Evolutionary conservation across 1,284 basidiomycete genomes (phyloP), one percentile per base, ranked within the genome.

Genomic region (Phellopilus nigrolimitatus): DNA sequence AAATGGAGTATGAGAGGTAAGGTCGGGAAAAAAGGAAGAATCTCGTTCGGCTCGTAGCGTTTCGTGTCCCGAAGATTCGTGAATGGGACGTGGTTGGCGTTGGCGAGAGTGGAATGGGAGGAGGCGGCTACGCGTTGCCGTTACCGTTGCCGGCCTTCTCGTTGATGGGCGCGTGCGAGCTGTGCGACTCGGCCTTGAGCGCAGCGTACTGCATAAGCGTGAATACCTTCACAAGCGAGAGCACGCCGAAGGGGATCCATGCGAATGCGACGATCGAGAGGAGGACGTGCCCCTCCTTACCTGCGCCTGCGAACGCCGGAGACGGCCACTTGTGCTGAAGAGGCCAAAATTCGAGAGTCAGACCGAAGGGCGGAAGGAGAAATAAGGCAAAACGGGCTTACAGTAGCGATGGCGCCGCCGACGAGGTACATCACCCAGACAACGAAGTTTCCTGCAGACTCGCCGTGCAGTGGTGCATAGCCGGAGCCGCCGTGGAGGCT

Each of bases 381-480:
- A n/a, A n/a, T n/a, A n/a, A n/a, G n/a, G n/a, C n/a, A n/a, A 36
- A 30, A 43, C 9, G 43, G 17, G 15, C 43, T 5, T 50, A 54
- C 53, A 15, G 53, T 57, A 8, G 46, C 38, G 27, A 57, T 53
- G 12, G 56, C 56, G 15, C 33, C 47, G 17, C 45, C 55, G 24
- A 57, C 39, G 34, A 57, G 49, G 49, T 49, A 57, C 53, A 57
- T 54, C 4, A 55, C 24, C 53, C 53, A 54, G 28, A 57, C 53
- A 30, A 57, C 33, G 46, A 46, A 49, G 49, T 47, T 47, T 12
- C 52, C 52, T n/a, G 19, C 27, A 3, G 41, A 19, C 49, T 57
- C 56, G 24, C 40, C 19, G 54, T 39, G 28, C 7, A 49, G 38
- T 8, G 44, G 43, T 7, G n/a, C 22, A 28, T 52, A 46, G 8